These are phyloP conservation scores for Pythium coloratum DNA, from an alignment of 352 stramenopile species.

Conservation along the genomic window DNA sequence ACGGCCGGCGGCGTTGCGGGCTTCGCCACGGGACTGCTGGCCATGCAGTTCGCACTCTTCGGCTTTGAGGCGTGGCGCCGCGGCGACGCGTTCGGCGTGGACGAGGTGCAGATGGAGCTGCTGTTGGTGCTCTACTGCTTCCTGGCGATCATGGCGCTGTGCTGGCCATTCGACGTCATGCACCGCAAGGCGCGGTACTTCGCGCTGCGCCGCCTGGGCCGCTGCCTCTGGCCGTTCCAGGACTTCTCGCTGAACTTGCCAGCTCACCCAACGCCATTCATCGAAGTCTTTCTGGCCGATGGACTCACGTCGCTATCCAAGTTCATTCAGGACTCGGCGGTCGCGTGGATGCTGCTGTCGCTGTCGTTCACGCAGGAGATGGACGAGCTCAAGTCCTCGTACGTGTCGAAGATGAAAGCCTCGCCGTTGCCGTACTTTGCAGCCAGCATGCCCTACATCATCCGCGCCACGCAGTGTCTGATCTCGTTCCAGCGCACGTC, in stretches of 20 bases:
- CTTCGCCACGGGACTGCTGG: constrained; percentile 38
- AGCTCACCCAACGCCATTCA: constrained; percentile 58
- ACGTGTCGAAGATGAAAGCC: constrained; percentile 72
- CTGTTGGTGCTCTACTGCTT: constrained; percentile 65
- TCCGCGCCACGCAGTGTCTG: constrained; percentile 77
- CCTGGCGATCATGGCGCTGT: constrained; percentile 41
- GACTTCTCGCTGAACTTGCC: constrained; percentile 54
- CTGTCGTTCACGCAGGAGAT: constrained; percentile 53
- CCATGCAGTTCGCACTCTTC: constrained; percentile 59
- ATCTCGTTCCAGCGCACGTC: constrained; percentile 79
- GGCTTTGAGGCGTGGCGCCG: constrained; percentile 41
- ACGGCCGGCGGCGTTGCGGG: constrained; percentile 39
- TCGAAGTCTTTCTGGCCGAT: constrained; percentile 81
- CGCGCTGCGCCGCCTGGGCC: constrained; percentile 46
- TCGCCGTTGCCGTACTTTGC: constrained; percentile 73
- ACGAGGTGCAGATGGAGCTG: constrained; percentile 68
- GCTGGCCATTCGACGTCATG: constrained; percentile 66
- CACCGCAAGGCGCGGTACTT: constrained; percentile 73
- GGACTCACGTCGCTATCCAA: constrained; percentile 84
- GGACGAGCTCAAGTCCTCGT: constrained; percentile 46
- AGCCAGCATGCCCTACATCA: constrained; percentile 74
- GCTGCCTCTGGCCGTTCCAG: constrained; percentile 72
- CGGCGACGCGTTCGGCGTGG: constrained; percentile 42
- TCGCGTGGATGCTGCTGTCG: constrained; percentile 62
- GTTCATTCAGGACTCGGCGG: constrained; percentile 71